Conservation (phyloP, 805 yeast genomes). For the Kodamaea jinghongensis region DNA sequence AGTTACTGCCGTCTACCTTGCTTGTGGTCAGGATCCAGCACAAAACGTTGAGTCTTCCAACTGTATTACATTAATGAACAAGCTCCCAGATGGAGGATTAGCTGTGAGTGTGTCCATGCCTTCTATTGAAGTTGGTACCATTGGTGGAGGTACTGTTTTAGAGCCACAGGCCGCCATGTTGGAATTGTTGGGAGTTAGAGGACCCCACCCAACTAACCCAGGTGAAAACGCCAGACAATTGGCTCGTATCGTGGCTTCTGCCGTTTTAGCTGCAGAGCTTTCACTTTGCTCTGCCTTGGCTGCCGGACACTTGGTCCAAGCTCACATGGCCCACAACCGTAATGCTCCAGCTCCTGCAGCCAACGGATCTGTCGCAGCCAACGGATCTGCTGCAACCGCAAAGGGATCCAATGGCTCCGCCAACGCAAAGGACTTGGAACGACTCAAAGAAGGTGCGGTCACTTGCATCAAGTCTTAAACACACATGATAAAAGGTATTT, state of each 20-base stretch:
- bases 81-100: slow-evolving; percentile 68
- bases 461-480: slow-evolving; percentile 66
- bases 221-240: slow-evolving; percentile 94
- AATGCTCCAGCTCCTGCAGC: slow-evolving; percentile 46
- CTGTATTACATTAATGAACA: slow-evolving; percentile 94
- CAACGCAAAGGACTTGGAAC: slow-evolving; percentile 25
- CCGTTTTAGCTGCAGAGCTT: slow-evolving; percentile 93
- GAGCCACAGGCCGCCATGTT: slow-evolving; percentile 97
- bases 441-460: slow-evolving; percentile 69
- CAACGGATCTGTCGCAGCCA: slow-evolving; percentile 23
- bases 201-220: slow-evolving; percentile 91
- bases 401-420: slow-evolving; percentile 3
- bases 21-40: slow-evolving; percentile 99
- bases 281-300: slow-evolving; percentile 95
- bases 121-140: slow-evolving; percentile 96
- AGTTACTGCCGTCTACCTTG: slow-evolving; percentile 90
- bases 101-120: slow-evolving; percentile 98
- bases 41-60: slow-evolving; percentile 97
- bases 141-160: slow-evolving; percentile 97
- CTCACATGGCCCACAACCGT: slow-evolving; percentile 96
- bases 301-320: slow-evolving; percentile 96
- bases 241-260: slow-evolving; percentile 89
- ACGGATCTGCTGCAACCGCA: slow-evolving; percentile 19
- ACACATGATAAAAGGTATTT: no score
- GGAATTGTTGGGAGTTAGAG: slow-evolving; percentile 89